Evolutionary conservation across 1,139 yeast species (phyloP).

Genomic region (Pichia sp.): DNA sequence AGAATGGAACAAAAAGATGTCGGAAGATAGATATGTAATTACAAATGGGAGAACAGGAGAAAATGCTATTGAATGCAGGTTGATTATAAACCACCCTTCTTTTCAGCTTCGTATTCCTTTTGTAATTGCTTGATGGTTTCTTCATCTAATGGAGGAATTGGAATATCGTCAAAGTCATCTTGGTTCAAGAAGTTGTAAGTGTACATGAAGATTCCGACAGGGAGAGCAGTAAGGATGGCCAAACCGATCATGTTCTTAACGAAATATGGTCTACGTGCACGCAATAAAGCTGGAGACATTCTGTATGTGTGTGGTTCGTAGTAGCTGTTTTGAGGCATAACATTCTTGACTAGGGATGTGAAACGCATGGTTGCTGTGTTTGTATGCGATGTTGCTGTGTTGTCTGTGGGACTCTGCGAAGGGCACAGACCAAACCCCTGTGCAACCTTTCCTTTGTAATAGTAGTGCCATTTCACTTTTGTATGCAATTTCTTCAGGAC

Average conservation of each 20-base stretch:
- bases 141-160: slow-evolving; percentile 88
- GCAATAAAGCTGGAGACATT: slow-evolving; percentile 90
- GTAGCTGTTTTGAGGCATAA: slow-evolving; percentile 39
- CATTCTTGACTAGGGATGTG: slow-evolving; percentile 19
- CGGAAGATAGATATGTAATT: too few species aligned
- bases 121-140: slow-evolving; percentile 70
- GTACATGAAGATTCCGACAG: slow-evolving; percentile 69
- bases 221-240: slow-evolving; percentile 54
- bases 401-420: too few species aligned
- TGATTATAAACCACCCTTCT: slow-evolving; percentile 6
- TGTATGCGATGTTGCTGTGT: background rate
- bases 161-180: slow-evolving; percentile 88
- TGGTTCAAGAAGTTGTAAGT: slow-evolving; percentile 69
- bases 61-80: too few species aligned
- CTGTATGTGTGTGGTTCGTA: slow-evolving; percentile 77
- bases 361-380: slow-evolving; percentile 9
- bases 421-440: too few species aligned
- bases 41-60: too few species aligned
- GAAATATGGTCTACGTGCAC: slow-evolving; percentile 87
- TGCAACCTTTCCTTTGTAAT: too few species aligned
- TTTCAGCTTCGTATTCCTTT: slow-evolving; percentile 53
- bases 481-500: too few species aligned
- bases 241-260: slow-evolving; percentile 70
- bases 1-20: background rate
- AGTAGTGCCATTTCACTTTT: too few species aligned